Percentiles rank a stretch among this genome's conserved stretches.
These are phyloP conservation scores for Dendrothele bispora DNA, from an alignment of 768 basidiomycete species.

Conservation along the genomic window DNA sequence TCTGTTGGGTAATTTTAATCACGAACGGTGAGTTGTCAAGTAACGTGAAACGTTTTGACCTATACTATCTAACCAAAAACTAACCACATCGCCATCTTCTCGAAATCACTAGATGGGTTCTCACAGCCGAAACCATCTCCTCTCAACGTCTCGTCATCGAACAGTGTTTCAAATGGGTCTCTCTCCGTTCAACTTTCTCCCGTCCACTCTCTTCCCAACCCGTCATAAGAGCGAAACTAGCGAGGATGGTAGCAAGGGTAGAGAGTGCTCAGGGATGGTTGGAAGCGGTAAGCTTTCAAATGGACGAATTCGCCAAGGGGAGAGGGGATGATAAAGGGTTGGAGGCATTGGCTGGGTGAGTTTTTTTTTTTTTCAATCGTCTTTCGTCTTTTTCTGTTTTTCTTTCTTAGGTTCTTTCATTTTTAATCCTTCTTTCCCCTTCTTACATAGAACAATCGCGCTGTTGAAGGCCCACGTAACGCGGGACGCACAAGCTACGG, in stretches of 20 bases:
- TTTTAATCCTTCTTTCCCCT: background rate
- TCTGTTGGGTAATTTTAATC: constrained; percentile 67
- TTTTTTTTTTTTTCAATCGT: too few relatives aligned
- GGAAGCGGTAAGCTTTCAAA: constrained; percentile 85
- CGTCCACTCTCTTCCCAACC: constrained; percentile 67
- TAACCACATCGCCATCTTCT: too few relatives aligned
- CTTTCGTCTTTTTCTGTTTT: background rate
- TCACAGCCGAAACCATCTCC: constrained; percentile 56
- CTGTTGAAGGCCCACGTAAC: constrained; percentile 81
- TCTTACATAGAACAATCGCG: constrained; percentile 64
- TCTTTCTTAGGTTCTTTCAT: background rate
- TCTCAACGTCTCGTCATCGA: constrained; percentile 66
- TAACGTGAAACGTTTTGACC: background rate
- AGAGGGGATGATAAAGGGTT: too few relatives aligned
- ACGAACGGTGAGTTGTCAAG: constrained; percentile 41
- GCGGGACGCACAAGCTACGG: constrained; percentile 74
- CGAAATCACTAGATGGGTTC: constrained; percentile 68
- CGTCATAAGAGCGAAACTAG: constrained; percentile 76
- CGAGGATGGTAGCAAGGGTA: constrained; percentile 76
- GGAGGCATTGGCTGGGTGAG: constrained; percentile 68
- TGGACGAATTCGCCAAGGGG: constrained; percentile 83
- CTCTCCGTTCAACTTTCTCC: constrained; percentile 78
- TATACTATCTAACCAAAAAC: too few relatives aligned
- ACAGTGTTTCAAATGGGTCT: constrained; percentile 80
- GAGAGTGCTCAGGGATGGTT: constrained; percentile 86